Evolutionary conservation across 2,329 filamentous ascomycete genomes (phyloP), one percentile per base, ranked within the genome.

Genomic region (Microcyclospora tardicrescens): DNA sequence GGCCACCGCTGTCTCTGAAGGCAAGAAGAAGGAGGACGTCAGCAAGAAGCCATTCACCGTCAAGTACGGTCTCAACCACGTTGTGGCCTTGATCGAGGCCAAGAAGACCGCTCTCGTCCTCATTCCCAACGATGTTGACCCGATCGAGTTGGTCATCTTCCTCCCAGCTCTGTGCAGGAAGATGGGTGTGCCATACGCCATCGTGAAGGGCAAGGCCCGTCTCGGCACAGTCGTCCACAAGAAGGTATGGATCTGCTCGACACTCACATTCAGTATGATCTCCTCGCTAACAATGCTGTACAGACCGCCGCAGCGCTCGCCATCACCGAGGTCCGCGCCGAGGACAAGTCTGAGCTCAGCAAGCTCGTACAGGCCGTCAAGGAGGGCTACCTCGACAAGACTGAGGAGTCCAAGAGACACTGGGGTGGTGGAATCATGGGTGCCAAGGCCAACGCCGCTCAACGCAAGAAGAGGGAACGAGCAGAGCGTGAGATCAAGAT

Each of bases 341-440:
- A 98, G 77, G 93, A 98, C 77, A 96, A 96, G 84, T 79, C 72
- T 56, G 93, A 96, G 78, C 81, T 95, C 55, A 82, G 85, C 68
- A 98, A 98, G 79, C 81, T 98, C 64, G 72, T 95, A 64, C 83
- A 83, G 52, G 79, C 91, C 64, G 74, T 98, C 77, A 96, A 98
- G 81, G 89, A 96, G 61, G 91, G 89, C 56, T 98, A 93, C 78
- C 71, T 84, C 60, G 86, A 93, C 69, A 93, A 93, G 79, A 84
- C 84, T 67, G 89, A 96, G 72, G 82, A 86, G 63, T 69, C 76
- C 60, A 82, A 85, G 69, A 80, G 82, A 66, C 84, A 89, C 72
- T 98, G 93, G 91, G 91, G 93, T 73, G 91, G 91, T 77, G 93
- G 93, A 69, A 95, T 98, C 73, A 95, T 98, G 87, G 79, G 91